These are phyloP conservation scores for Veloboletus limbatus DNA, from an alignment of 1,284 basidiomycete genomes.

Conservation along the genomic window DNA sequence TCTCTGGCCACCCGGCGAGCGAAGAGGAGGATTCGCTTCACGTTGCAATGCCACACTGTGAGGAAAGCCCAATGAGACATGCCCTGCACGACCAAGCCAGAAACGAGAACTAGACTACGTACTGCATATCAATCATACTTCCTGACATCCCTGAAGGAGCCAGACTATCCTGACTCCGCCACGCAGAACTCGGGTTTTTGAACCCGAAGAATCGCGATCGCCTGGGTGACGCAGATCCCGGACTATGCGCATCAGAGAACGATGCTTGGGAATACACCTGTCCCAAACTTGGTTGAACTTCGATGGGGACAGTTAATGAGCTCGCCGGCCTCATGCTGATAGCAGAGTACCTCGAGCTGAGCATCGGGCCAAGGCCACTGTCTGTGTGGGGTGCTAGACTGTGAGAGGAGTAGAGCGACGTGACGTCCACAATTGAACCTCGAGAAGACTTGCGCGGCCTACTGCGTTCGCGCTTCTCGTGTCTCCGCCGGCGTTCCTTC, in stretches of 20 bases:
- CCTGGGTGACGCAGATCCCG: conserved; percentile 64
- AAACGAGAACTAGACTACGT: conserved; percentile 38
- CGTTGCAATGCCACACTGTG: conserved; percentile 70
- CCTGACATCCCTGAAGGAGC: conserved; percentile 75
- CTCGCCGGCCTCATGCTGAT: conserved; percentile 62
- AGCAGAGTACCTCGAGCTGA: conserved; percentile 61
- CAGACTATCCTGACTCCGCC: conserved; percentile 75
- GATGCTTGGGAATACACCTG: conserved; percentile 72
- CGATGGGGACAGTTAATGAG: conserved; percentile 57
- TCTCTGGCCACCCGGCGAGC: conserved; percentile 43
- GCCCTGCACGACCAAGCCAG: background rate
- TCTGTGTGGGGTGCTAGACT: conserved; percentile 59
- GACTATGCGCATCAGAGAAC: conserved; percentile 72
- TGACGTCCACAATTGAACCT: conserved; percentile 64
- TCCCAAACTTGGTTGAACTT: conserved; percentile 54
- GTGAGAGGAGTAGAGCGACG: conserved; percentile 64
- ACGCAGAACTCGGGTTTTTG: conserved; percentile 71
- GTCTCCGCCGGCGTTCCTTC: conserved; percentile 59
- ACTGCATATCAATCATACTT: conserved; percentile 95
- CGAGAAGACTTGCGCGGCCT: conserved; percentile 70
- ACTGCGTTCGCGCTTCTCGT: conserved; percentile 55
- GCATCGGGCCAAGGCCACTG: conserved; percentile 49
- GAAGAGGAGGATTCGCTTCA: conserved; percentile 47
- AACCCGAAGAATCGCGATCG: conserved; percentile 81
- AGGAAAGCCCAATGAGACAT: conserved; percentile 12